Percentiles rank a stretch among this genome's conserved stretches.
Conservation (phyloP, 805 yeast genomes). For the Diddensiella santjacobensis region DNA sequence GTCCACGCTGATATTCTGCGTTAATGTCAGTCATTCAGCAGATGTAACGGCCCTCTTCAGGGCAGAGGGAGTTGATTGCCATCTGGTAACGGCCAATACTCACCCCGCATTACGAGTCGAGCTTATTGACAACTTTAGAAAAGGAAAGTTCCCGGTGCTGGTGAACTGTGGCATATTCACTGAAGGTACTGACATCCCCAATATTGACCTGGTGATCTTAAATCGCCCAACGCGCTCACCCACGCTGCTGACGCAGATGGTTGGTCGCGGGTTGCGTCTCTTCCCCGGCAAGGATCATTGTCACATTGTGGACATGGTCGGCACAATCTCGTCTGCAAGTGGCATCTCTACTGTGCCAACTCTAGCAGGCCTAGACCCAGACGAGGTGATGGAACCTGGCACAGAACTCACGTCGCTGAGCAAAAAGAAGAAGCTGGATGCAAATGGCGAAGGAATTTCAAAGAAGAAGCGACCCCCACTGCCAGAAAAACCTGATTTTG, state of each 20-base stretch:
- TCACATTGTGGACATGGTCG: constrained; percentile 75
- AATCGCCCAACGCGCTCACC: constrained; percentile 79
- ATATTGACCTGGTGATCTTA: constrained; percentile 72
- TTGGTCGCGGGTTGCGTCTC: constrained; percentile 80
- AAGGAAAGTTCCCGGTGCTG: constrained; percentile 63
- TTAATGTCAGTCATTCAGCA: constrained; percentile 63
- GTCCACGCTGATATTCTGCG: constrained; percentile 75
- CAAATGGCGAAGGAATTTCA: too few species aligned
- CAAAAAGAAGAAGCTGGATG: not conserved
- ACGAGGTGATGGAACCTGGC: constrained; percentile 6
- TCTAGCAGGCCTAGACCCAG: constrained; percentile 30
- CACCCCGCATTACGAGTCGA: constrained; percentile 46
- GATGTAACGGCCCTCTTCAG: constrained; percentile 51
- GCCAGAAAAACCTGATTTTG: not conserved
- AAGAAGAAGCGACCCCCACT: not conserved
- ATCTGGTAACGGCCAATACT: constrained; percentile 67
- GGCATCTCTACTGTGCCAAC: constrained; percentile 58
- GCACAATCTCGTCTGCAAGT: constrained; percentile 40
- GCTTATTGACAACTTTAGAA: constrained; percentile 54
- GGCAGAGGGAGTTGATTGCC: constrained; percentile 60
- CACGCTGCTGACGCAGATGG: constrained; percentile 74
- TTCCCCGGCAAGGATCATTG: constrained; percentile 62
- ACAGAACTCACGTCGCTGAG: not conserved
- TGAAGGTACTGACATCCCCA: constrained; percentile 93
- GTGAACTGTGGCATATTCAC: constrained; percentile 89